Percentiles rank a stretch among this genome's conserved stretches.
Evolutionary conservation across 2,329 filamentous ascomycete species (phyloP).

Genomic region (Aureobasidium sp.): DNA sequence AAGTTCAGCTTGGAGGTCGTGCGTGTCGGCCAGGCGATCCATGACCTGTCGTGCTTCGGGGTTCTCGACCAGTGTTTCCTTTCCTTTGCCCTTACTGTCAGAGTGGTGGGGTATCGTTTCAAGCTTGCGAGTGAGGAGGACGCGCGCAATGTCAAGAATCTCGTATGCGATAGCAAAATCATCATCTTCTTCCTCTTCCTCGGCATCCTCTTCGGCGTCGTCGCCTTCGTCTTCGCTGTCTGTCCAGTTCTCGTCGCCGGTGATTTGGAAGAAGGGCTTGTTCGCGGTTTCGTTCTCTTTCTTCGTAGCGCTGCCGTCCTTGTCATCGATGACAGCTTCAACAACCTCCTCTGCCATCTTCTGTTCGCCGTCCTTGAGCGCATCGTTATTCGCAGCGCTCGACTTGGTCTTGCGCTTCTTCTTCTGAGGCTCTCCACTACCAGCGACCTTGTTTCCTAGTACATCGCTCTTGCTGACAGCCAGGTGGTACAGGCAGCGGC

Average conservation of each 20-base stretch:
- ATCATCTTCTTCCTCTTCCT: slow-evolving; percentile 47
- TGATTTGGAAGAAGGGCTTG: slow-evolving; percentile 84
- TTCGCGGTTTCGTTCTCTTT: slow-evolving; percentile 39
- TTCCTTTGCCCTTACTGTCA: slow-evolving; percentile 37
- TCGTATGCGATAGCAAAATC: slow-evolving; percentile 58
- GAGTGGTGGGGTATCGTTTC: slow-evolving; percentile 34
- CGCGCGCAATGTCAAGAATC: slow-evolving; percentile 53
- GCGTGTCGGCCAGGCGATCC: slow-evolving; percentile 83
- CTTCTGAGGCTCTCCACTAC: slow-evolving; percentile 44
- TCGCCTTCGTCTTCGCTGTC: slow-evolving; percentile 60
- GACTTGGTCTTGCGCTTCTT: slow-evolving; percentile 23
- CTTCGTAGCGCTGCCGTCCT: slow-evolving; percentile 33
- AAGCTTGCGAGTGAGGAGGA: slow-evolving; percentile 50
- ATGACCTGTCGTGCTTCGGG: slow-evolving; percentile 54
- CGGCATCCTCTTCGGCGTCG: slow-evolving; percentile 36
- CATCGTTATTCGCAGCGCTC: slow-evolving; percentile 21
- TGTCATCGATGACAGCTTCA: slow-evolving; percentile 33
- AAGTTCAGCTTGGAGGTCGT: slow-evolving; percentile 91
- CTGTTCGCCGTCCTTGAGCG: slow-evolving; percentile 27
- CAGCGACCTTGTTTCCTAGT: slow-evolving; percentile 68
- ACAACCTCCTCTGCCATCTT: slow-evolving; percentile 34
- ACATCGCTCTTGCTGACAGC: slow-evolving; percentile 93
- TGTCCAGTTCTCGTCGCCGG: slow-evolving; percentile 88
- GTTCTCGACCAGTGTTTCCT: slow-evolving; percentile 25
- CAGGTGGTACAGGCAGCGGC: slow-evolving; percentile 86